Base-by-base conservation (phyloP, 1,284 basidiomycete genomes). In the Moesziomyces sp. region DNA sequence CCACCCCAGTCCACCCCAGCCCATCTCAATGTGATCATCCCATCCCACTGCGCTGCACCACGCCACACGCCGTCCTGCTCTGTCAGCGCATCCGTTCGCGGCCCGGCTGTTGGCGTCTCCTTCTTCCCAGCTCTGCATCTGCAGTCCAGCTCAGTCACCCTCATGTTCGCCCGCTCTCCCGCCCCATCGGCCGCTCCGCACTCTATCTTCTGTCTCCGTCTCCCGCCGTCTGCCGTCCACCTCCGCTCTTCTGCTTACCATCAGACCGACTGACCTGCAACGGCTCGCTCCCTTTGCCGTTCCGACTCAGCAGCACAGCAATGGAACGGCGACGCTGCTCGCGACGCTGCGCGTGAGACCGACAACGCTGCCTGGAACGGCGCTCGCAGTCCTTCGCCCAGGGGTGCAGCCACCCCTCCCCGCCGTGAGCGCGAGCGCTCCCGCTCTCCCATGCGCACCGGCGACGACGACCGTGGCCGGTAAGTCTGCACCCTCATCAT, bases 321-420 rank as follows among this genome's bases (percentile, higher is more conserved):
- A 62, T 72, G 71, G 71, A 74, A 76, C 52, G 76, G 66, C 66
- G 71, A 76, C 58, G 67, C 74, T 42, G 76, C 70, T n/a, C 74
- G 72, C 43, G 69, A 76, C 44, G 72, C 75, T 35, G 73, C 72
- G 23, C 68, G 73, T 35, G 70, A 73, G 50, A 67, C 70, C 56
- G 75, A 77, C 62, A 71, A 71, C 23, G 54, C 68, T 26, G 54
- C 55, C 42, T 65, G 59, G 65, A 66, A 68, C 47, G 62, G 65
- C 30, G 75, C 68, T 18, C 55, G 72, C 21, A 67, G 74, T 52
- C 76, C 73, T 23, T 76, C 74, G 23, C 74, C 74, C n/a, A 53
- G 74, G 35, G 66, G 65, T 46, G 75, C 65, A 13, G 58, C 58
- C 9, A 68, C 75, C 9, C 73, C 77, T 40, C 77, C 77, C 47